Base-by-base conservation (phyloP, 495 filamentous ascomycete genomes). In the Penicillium bovifimosum region DNA sequence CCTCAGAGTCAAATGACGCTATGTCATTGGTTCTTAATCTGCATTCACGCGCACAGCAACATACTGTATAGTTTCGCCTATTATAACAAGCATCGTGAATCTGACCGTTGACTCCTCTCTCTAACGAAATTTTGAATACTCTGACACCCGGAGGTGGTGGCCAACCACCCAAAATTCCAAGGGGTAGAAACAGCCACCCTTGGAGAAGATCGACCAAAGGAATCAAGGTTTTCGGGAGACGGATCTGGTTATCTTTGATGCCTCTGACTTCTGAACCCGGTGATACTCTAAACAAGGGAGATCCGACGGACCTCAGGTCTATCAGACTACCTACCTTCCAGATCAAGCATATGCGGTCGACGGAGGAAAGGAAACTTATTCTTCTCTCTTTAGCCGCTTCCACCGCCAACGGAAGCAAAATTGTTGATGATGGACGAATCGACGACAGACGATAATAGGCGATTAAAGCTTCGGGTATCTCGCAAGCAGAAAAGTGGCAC, bases 1-100 rank as follows among this genome's bases (percentile, higher is more conserved):
- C 59, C 64, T 59, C 60, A 60, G 56, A 55, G 60, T 38, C 47
- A 38, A 26, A 65, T 63, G 60, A 63, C 54, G 54, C 56, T 46
- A 58, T 61, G 38, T 56, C 10, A 58, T 49, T 58, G 59, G 55
- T 28, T 42, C 48, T 36, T 17, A 39, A 35, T 47, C 41, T 16
- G 48, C 45, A 47, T 55, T 56, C 53, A 50, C 46, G 46, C 40
- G 47, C 34, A 47, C 52, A 38, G 34, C 34, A n/a, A 36, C n/a
- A 36, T 36, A 36, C 16, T 16, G 16, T 7, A 36, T 36, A 36
- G 16, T 7, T 36, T 36, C 34, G 16, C 40, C 26, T 27, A 24
- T 24, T 20, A 24, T 43, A 41, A 2, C 6, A 43, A 9, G 40
- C n/a, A 36, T 36, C 32, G 9, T 0, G 32, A 34, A 13, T 34